phyloP scores from a whole-genome alignment of 2,329 filamentous ascomycete species.

The Epichloe hybrida region DNA sequence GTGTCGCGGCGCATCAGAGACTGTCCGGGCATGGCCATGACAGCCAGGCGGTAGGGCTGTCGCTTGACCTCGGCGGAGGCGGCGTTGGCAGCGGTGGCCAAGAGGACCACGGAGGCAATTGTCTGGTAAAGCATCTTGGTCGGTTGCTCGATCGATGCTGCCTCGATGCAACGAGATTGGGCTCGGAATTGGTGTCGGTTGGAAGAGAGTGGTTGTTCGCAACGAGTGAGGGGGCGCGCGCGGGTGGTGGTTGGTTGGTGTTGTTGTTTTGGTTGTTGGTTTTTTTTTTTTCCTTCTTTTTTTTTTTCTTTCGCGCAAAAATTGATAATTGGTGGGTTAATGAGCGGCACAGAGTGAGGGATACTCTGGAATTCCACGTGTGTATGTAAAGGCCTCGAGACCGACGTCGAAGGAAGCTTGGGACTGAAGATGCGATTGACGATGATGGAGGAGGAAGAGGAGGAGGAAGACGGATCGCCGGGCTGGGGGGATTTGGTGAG shows the following conservation, averaged over 20 bases:
- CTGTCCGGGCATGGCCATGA: conserved; percentile 23
- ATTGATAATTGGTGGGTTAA: background rate
- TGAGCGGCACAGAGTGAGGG: conserved; percentile 9
- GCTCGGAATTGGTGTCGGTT: too few species aligned
- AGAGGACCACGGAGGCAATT: conserved; percentile 16
- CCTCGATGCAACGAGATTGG: too few species aligned
- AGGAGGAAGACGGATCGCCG: background rate
- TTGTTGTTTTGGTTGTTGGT: background rate
- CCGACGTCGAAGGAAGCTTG: background rate
- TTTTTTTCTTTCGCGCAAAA: background rate
- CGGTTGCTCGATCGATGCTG: too few species aligned
- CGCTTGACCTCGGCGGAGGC: conserved; percentile 12
- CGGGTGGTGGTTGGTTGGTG: background rate
- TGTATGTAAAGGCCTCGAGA: conserved; percentile 4
- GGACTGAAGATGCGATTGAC: background rate
- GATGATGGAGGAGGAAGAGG: background rate
- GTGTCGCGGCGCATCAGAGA: conserved; percentile 30
- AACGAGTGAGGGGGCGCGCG: background rate
- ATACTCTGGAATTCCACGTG: conserved; percentile 12
- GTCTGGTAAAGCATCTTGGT: conserved; percentile 18
- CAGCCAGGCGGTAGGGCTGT: conserved; percentile 24
- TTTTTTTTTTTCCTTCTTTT: background rate
- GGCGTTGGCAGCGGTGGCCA: conserved; percentile 20
- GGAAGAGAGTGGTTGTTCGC: background rate
- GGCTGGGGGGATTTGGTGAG: background rate